Base-by-base conservation (phyloP, 2,329 filamentous ascomycete genomes). In the Blastomyces gilchristii region DNA sequence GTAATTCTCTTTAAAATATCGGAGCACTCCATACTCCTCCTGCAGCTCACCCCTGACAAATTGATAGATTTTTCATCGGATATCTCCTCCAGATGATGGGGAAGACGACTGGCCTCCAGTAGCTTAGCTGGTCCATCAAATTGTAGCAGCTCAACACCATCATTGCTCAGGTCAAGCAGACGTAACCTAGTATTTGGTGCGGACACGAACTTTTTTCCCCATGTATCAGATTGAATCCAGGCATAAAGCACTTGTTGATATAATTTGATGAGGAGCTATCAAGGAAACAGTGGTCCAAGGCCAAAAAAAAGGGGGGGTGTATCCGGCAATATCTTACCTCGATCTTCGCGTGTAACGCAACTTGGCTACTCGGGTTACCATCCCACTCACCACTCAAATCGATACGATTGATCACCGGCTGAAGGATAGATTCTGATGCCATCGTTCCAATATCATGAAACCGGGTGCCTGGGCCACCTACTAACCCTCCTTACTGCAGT, bases 381-480 rank as follows among this genome's bases (percentile, higher is more conserved):
- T 66, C 67, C 74, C 74, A 76, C 16, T 68, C 68, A 16, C 71
- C 71, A 43, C 65, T 68, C 28, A 76, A 52, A 49, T 74, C 71
- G 9, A 75, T 67, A 34, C 72, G 69, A 49, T 62, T 69, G 61
- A 72, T 50, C 62, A 53, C 37, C 54, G n/a, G 61, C 58, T 62
- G 57, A 59, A 14, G 12, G 41, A 37, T 2, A 49, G 43, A 2
- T 12, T 41, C 12, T 6, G 14, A 31, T 37, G 41, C 57, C 57
- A 59, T 59, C 3, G 16, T 49, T 49, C 9, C 8, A 8, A 28
- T 37, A 49, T n/a, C 57, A 59, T 34, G 28, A 4, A 59, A 39
- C 18, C 7, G 4, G 31, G 22, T 8, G 12, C 34, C 34, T 11
- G 34, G 34, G 34, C 34, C 34, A 37, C 45, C 45, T 7, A n/a